Evolutionary conservation across 2,329 filamentous ascomycete genomes (phyloP).

Genomic region (Exserohilum rostratum): DNA sequence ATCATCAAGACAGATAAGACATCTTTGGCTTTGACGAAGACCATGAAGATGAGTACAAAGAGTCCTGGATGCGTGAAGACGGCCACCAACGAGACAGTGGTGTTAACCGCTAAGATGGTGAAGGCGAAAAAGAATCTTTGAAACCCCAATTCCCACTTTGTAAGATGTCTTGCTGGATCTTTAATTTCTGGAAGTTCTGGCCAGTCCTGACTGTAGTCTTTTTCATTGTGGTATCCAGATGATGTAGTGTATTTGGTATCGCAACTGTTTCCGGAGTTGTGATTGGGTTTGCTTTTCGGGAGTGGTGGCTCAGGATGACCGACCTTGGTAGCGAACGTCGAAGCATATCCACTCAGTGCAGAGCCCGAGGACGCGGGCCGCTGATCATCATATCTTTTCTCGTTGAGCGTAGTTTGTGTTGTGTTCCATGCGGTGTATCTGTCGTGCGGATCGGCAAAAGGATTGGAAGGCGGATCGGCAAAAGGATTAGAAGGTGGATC

Average conservation of each 20-base stretch:
- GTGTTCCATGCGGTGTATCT: background rate
- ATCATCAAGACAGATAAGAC: background rate
- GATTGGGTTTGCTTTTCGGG: background rate
- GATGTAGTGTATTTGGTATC: background rate
- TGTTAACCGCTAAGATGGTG: background rate
- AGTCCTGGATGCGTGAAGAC: constrained; percentile 1
- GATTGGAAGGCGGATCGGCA: background rate
- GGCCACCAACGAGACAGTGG: background rate
- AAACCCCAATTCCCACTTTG: background rate
- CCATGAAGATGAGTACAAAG: constrained; percentile 1
- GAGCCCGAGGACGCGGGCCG: background rate
- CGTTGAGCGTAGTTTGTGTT: constrained; percentile 1
- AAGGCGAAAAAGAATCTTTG: constrained; percentile 1
- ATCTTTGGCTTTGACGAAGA: constrained; percentile 1
- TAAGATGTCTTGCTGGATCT: background rate
- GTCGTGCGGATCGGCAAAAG: background rate
- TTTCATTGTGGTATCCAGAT: background rate
- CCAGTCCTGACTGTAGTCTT: background rate
- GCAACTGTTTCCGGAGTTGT: background rate
- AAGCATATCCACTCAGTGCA: background rate
- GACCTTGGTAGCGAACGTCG: background rate
- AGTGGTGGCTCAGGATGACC: background rate
- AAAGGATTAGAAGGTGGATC: background rate
- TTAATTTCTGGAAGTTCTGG: constrained; percentile 1
- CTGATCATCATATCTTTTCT: background rate